A percentile compares a stretch with the other conserved stretches of the same genome.
These are phyloP conservation scores for Verticillium longisporum DNA, from an alignment of 2,329 filamentous ascomycete species.

Conservation along the genomic window DNA sequence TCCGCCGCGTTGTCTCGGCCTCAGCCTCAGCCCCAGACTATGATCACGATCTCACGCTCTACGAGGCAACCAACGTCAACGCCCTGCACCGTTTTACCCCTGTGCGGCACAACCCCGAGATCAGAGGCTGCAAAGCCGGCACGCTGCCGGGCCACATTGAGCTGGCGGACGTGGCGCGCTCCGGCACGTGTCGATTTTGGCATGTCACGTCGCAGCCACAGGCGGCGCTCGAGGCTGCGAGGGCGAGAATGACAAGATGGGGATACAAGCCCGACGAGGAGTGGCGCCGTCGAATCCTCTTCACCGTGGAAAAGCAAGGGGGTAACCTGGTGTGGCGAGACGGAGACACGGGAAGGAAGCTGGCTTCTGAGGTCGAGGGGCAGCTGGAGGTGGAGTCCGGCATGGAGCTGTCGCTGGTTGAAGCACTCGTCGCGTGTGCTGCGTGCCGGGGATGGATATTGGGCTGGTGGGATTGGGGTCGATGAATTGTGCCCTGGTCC, in stretches of 20 bases:
- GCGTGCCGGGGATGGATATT: slow-evolving; percentile 1
- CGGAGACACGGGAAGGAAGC: neutral
- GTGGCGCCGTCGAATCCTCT: slow-evolving; percentile 1
- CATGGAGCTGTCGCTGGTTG: neutral
- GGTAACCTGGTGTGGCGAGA: slow-evolving; percentile 1
- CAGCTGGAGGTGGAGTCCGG: neutral
- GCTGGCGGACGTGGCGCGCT: neutral
- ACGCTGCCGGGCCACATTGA: slow-evolving; percentile 1
- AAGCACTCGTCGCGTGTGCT: slow-evolving; percentile 5
- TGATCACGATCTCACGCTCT: slow-evolving; percentile 3
- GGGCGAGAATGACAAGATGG: slow-evolving; percentile 1
- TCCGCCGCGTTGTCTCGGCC: neutral
- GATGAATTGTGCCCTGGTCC: neutral
- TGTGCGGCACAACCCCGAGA: neutral
- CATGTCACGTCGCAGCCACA: slow-evolving; percentile 7
- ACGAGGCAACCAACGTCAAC: slow-evolving; percentile 1
- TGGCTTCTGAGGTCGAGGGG: slow-evolving; percentile 2
- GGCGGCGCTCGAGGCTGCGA: slow-evolving; percentile 1
- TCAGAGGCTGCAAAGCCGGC: slow-evolving; percentile 3
- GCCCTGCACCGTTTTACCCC: neutral
- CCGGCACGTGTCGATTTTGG: slow-evolving; percentile 9
- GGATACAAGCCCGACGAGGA: slow-evolving; percentile 4
- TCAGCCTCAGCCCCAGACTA: neutral
- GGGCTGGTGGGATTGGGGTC: neutral
- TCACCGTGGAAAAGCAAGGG: neutral